These are phyloP conservation scores for Trichaptum fuscoviolaceum DNA, from an alignment of 768 basidiomycete species.

Conservation along the genomic window DNA sequence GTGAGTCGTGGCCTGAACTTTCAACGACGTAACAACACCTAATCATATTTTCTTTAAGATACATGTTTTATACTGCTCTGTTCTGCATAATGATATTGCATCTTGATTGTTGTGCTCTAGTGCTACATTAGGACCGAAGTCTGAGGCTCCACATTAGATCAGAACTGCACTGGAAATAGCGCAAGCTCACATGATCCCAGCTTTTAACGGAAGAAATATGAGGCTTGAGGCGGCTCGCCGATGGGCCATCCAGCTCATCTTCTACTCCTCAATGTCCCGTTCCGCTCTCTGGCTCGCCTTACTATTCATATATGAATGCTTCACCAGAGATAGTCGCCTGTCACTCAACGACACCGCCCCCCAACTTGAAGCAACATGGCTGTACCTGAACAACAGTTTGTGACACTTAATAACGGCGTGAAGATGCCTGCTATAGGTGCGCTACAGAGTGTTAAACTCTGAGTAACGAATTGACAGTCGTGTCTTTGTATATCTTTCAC, in stretches of 20 bases:
- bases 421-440: slow-evolving; percentile 31
- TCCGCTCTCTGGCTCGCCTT: not conserved
- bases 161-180: not conserved
- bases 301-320: not conserved
- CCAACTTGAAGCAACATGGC: not conserved
- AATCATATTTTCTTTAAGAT: no score
- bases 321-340: not conserved
- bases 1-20: no score
- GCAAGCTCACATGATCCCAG: not conserved
- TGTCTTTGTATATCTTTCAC: not conserved
- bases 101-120: no score
- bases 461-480: not conserved
- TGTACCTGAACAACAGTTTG: slow-evolving; percentile 4
- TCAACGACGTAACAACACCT: no score
- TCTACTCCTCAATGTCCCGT: not conserved
- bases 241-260: not conserved
- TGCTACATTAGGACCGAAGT: not conserved
- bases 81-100: no score
- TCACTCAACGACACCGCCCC: not conserved
- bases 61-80: no score
- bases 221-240: not conserved
- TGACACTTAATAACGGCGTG: slow-evolving; percentile 29
- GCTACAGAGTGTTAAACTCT: not conserved
- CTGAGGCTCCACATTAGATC: not conserved
- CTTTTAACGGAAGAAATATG: not conserved